Percentiles rank a stretch among this genome's conserved stretches.
Evolutionary conservation across 441 rosid genomes (phyloP).

Genomic region (Arabidopsis hybrid): DNA sequence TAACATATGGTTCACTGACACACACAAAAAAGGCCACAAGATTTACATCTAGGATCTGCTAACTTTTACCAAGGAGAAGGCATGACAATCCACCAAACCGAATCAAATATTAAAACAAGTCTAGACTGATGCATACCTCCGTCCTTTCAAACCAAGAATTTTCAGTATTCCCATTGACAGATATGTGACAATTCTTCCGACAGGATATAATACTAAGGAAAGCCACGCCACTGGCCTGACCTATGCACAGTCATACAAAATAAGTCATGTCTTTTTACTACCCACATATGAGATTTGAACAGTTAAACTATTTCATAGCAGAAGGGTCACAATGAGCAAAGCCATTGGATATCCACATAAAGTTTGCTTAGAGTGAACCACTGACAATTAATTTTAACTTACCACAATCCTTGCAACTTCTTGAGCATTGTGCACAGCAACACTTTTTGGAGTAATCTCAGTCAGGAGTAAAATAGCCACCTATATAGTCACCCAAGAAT

Average conservation of each 20-base stretch:
- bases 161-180: conserved; percentile 98
- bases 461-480: conserved; percentile 94
- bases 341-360: conserved; percentile 14
- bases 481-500: conserved; percentile 50
- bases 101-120: conserved; percentile 17
- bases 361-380: conserved; percentile 26
- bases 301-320: conserved; percentile 26
- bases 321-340: conserved; percentile 11
- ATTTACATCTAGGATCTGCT: conserved; percentile 15
- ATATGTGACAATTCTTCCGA: conserved; percentile 93
- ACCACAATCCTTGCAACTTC: conserved; percentile 99
- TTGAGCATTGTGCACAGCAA: conserved; percentile 95
- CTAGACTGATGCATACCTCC: conserved; percentile 64
- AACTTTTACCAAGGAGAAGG: conserved; percentile 17
- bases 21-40: neutral
- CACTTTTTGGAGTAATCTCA: conserved; percentile 99
- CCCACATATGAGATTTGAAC: conserved; percentile 12
- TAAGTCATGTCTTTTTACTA: conserved; percentile 40
- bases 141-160: conserved; percentile 91
- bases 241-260: conserved; percentile 62
- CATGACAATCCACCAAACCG: conserved; percentile 15
- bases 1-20: conserved; percentile 91
- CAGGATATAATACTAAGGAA: conserved; percentile 92
- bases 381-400: conserved; percentile 45
- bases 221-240: conserved; percentile 99